Conservation (phyloP, 139 green algal species). For the Eudorina sp. region DNA sequence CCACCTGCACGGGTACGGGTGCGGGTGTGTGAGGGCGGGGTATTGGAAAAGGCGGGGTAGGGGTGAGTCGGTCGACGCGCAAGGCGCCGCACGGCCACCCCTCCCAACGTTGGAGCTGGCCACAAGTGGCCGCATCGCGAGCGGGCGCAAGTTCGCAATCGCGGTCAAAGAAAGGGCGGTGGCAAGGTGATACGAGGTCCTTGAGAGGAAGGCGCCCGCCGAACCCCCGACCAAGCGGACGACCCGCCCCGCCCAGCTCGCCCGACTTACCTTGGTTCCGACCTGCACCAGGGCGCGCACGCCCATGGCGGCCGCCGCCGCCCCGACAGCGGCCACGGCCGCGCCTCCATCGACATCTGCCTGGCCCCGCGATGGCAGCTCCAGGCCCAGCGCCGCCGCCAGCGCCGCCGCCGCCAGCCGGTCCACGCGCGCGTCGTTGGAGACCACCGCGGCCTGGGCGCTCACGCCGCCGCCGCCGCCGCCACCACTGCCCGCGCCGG, state of each 20-base stretch:
- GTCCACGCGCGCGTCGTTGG: background rate
- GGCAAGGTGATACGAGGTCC: too few species aligned
- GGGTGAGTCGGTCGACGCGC: too few species aligned
- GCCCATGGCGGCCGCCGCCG: background rate
- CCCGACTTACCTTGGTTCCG: background rate
- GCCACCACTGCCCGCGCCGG: background rate
- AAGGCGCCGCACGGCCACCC: too few species aligned
- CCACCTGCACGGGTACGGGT: background rate
- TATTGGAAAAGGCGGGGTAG: too few species aligned
- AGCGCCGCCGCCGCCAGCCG: background rate
- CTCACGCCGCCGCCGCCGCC: background rate
- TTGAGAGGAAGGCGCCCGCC: too few species aligned
- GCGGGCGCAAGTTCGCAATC: too few species aligned
- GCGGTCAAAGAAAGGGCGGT: too few species aligned
- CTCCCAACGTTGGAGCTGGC: too few species aligned
- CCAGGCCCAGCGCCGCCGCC: slow-evolving; percentile 6
- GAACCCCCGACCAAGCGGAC: too few species aligned
- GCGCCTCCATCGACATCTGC: background rate
- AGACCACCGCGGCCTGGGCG: too few species aligned
- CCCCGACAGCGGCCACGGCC: background rate
- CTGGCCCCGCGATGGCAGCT: background rate
- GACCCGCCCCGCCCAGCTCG: too few species aligned
- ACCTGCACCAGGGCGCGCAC: background rate
- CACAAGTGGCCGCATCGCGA: too few species aligned
- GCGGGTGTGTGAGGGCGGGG: background rate